Evolutionary conservation across 1,284 basidiomycete species (phyloP).

Genomic region (Tranzscheliella williamsii): DNA sequence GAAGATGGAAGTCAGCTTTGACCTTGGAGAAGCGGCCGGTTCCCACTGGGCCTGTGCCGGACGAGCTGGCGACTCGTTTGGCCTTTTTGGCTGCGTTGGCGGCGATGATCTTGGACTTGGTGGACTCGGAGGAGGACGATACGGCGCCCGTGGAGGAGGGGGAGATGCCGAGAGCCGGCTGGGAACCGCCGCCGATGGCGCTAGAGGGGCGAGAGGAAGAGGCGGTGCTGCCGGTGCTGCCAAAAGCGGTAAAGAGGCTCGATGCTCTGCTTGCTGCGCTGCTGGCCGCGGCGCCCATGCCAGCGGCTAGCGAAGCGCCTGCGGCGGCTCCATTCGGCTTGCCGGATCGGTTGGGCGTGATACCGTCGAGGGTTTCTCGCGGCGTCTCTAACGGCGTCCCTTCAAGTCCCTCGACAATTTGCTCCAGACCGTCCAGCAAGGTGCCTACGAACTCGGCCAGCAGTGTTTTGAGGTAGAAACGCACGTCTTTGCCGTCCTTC

Average conservation of each 20-base stretch:
- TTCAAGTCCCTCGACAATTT: slow-evolving; percentile 43
- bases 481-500: slow-evolving; percentile 55
- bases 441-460: slow-evolving; percentile 49
- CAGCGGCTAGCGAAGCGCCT: slow-evolving; percentile 2
- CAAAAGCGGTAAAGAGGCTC: slow-evolving; percentile 39
- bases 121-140: slow-evolving; percentile 28
- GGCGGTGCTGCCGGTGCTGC: slow-evolving; percentile 2
- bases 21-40: slow-evolving; percentile 51
- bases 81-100: slow-evolving; percentile 32
- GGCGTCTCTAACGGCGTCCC: slow-evolving; percentile 56
- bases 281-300: slow-evolving; percentile 12
- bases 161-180: slow-evolving; percentile 10
- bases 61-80: slow-evolving; percentile 12
- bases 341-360: slow-evolving; percentile 9
- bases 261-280: slow-evolving; percentile 33
- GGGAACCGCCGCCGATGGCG: slow-evolving; percentile 36
- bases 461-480: slow-evolving; percentile 56
- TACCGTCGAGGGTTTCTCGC: slow-evolving; percentile 54
- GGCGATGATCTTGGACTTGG: slow-evolving; percentile 23
- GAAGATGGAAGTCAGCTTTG: slow-evolving; percentile 48
- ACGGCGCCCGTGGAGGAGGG: slow-evolving; percentile 6
- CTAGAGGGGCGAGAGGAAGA: slow-evolving; percentile 12
- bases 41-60: slow-evolving; percentile 35
- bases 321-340: slow-evolving; percentile 10
- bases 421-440: slow-evolving; percentile 51